These are phyloP conservation scores for Aureobasidium sp. DNA, from an alignment of 2,329 filamentous ascomycete species.

Conservation along the genomic window DNA sequence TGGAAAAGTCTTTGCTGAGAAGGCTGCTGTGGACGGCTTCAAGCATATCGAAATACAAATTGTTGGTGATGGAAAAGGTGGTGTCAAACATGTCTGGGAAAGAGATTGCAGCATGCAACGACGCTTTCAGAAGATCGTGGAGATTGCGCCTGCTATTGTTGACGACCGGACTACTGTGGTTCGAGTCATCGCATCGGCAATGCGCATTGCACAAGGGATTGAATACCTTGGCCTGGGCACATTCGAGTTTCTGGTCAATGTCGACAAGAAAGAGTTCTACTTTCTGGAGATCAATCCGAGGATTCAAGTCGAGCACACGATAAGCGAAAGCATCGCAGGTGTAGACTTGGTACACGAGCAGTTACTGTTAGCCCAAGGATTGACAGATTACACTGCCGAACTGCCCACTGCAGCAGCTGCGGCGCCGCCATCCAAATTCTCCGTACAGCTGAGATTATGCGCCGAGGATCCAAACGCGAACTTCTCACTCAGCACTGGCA, in stretches of 20 bases:
- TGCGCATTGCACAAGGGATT: conserved; percentile 44
- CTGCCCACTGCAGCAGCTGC: neutral
- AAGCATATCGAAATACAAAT: conserved; percentile 57
- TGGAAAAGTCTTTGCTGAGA: conserved; percentile 52
- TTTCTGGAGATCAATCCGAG: conserved; percentile 57
- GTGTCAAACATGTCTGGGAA: conserved; percentile 52
- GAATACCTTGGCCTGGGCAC: conserved; percentile 55
- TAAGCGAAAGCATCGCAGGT: conserved; percentile 50
- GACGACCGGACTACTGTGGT: conserved; percentile 41
- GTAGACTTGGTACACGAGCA: conserved; percentile 52
- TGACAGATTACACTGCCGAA: conserved; percentile 15
- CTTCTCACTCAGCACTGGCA: conserved; percentile 55
- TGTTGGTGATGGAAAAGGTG: conserved; percentile 48
- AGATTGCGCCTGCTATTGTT: conserved; percentile 50
- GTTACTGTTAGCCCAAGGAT: conserved; percentile 48
- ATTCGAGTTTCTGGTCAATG: conserved; percentile 57
- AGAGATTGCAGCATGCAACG: conserved; percentile 55
- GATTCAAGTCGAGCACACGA: conserved; percentile 56
- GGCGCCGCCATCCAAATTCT: conserved; percentile 34
- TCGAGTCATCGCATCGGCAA: conserved; percentile 47
- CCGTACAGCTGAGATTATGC: conserved; percentile 53
- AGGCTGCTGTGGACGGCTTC: conserved; percentile 56
- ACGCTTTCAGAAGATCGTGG: conserved; percentile 56
- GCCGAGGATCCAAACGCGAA: conserved; percentile 48
- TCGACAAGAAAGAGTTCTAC: conserved; percentile 43